Percentiles rank a stretch among this genome's conserved stretches.
phyloP scores from a whole-genome alignment of 1,284 basidiomycete species.

The Pisolithus thermaeus region DNA sequence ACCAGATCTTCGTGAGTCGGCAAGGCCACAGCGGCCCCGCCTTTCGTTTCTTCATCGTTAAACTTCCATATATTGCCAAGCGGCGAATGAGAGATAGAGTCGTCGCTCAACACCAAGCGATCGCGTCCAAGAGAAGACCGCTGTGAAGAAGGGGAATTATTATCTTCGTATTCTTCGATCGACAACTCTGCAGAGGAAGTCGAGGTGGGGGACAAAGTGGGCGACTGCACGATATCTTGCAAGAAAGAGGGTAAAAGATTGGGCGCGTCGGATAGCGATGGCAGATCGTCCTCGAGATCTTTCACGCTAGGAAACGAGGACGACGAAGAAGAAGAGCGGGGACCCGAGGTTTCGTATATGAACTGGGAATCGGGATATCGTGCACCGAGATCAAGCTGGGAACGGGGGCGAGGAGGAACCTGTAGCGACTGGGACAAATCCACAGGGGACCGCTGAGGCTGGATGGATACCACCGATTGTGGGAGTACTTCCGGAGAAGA shows the following conservation, averaged over 20 bases:
- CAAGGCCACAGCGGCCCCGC: constrained; percentile 38
- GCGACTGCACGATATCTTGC: constrained; percentile 63
- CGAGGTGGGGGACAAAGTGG: constrained; percentile 55
- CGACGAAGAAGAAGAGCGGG: constrained; percentile 17
- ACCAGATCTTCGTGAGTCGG: constrained; percentile 28
- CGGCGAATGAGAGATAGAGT: constrained; percentile 31
- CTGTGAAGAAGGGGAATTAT: constrained; percentile 16
- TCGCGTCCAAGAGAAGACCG: constrained; percentile 17
- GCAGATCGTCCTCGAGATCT: constrained; percentile 15
- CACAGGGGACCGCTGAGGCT: constrained; percentile 30
- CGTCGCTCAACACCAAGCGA: constrained; percentile 17
- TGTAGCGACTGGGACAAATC: constrained; percentile 30
- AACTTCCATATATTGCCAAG: constrained; percentile 57
- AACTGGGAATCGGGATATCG: constrained; percentile 41
- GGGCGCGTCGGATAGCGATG: constrained; percentile 33
- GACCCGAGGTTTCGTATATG: constrained; percentile 63
- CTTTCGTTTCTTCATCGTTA: constrained; percentile 58
- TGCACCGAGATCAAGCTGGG: constrained; percentile 40
- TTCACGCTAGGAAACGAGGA: constrained; percentile 22
- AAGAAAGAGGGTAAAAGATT: constrained; percentile 62
- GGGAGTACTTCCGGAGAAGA: constrained; percentile 29
- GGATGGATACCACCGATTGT: constrained; percentile 42
- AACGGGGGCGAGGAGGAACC: constrained; percentile 39
- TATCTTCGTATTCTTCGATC: constrained; percentile 49
- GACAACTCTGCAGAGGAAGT: constrained; percentile 60